A percentile compares a stretch with the other conserved stretches of the same genome.
Evolutionary conservation across 306 rosid species (phyloP).

Genomic region (Dryas alaskensis): DNA sequence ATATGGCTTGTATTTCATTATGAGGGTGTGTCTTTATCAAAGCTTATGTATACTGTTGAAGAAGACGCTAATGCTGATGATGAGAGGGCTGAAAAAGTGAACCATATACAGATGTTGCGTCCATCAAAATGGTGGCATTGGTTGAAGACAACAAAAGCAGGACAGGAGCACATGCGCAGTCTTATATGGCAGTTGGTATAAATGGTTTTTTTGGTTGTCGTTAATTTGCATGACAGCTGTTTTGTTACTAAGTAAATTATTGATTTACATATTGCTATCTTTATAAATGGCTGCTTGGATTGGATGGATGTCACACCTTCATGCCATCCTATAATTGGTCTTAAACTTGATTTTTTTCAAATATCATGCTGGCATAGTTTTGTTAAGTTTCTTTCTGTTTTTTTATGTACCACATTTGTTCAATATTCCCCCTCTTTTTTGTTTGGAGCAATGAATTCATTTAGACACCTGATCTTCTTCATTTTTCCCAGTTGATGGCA

Average conservation of each 20-base stretch:
- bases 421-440: not conserved
- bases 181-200: slow-evolving; percentile 88
- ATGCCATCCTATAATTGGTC: not conserved
- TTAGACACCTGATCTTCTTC: slow-evolving; percentile 21
- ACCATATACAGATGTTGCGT: slow-evolving; percentile 57
- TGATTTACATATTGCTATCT: slow-evolving; percentile 1
- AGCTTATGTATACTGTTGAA: slow-evolving; percentile 72
- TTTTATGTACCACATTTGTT: slow-evolving; percentile 8
- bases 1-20: slow-evolving; percentile 90
- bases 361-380: not conserved
- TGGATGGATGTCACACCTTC: no score
- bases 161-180: slow-evolving; percentile 78
- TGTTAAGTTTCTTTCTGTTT: not conserved
- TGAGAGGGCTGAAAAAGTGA: slow-evolving; percentile 46
- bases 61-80: slow-evolving; percentile 44
- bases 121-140: slow-evolving; percentile 99
- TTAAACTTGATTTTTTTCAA: not conserved
- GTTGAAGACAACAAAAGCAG: slow-evolving; percentile 90
- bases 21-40: slow-evolving; percentile 82
- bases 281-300: not conserved
- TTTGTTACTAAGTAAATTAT: not conserved
- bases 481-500: slow-evolving; percentile 62
- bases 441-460: not conserved
- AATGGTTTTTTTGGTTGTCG: slow-evolving; percentile 2
- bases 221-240: not conserved